Evolutionary conservation across 371 early-diverging fungal genomes (phyloP).

Genomic region (Circinella minor): DNA sequence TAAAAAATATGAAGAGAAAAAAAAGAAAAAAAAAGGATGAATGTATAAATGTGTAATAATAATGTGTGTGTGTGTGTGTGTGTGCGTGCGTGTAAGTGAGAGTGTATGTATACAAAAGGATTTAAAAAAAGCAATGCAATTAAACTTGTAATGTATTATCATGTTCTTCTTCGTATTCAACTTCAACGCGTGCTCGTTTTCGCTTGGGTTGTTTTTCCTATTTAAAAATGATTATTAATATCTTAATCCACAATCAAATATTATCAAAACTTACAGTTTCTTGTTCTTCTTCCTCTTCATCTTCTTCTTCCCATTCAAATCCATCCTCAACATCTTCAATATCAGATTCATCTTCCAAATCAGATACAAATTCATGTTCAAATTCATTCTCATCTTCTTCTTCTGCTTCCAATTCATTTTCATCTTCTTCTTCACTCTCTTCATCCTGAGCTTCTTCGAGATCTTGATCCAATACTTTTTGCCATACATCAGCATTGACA

Average conservation of each 20-base stretch:
- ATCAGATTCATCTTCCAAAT: conserved; percentile 30
- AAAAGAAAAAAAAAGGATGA: conserved; percentile 43
- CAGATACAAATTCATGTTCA: conserved; percentile 30
- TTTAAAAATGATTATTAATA: neutral
- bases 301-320: conserved; percentile 24
- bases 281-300: conserved; percentile 22
- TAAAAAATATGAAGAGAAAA: conserved; percentile 27
- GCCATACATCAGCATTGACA: conserved; percentile 90
- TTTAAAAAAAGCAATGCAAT: neutral
- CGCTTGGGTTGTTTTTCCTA: conserved; percentile 16
- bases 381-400: conserved; percentile 58
- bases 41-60: no score
- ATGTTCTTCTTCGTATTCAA: conserved; percentile 28
- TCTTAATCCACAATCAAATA: neutral
- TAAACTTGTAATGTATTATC: conserved; percentile 20
- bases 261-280: conserved; percentile 5
- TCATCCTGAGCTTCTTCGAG: conserved; percentile 76
- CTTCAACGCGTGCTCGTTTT: conserved; percentile 28
- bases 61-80: no score
- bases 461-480: conserved; percentile 73
- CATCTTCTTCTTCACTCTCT: conserved; percentile 74
- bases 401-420: conserved; percentile 60
- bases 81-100: no score
- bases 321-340: conserved; percentile 30
- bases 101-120: neutral